These are phyloP conservation scores for Lojkania enalia DNA, from an alignment of 2,329 filamentous ascomycete species.

Conservation along the genomic window DNA sequence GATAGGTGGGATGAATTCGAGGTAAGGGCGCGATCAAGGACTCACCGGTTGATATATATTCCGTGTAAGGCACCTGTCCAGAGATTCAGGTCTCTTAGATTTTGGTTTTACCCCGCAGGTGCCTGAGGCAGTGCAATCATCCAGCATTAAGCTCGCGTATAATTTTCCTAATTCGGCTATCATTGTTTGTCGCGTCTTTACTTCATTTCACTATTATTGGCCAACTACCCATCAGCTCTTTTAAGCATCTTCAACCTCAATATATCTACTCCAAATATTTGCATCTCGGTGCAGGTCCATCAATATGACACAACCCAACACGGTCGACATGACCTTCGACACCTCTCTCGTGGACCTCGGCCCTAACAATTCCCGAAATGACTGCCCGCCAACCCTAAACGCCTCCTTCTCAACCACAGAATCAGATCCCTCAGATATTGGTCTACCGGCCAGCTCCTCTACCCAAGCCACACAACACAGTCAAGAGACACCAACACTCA, in stretches of 20 bases:
- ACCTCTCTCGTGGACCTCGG: constrained; percentile 41
- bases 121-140: too few species aligned
- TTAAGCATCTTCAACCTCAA: too few species aligned
- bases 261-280: too few species aligned
- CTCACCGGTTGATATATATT: not conserved
- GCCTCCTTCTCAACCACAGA: constrained; percentile 44
- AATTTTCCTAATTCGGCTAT: too few species aligned
- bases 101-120: too few species aligned
- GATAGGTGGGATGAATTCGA: constrained; percentile 14
- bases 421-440: constrained; percentile 31
- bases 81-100: not conserved
- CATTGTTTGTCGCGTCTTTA: too few species aligned
- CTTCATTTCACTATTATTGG: too few species aligned
- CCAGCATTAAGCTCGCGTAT: too few species aligned
- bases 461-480: constrained; percentile 5
- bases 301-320: constrained; percentile 41
- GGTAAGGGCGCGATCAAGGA: constrained; percentile 19
- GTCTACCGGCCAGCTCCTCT: constrained; percentile 11
- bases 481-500: constrained; percentile 22
- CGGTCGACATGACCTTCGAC: constrained; percentile 44
- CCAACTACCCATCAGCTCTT: too few species aligned
- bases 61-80: not conserved
- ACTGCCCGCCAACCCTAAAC: constrained; percentile 12
- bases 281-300: not conserved
- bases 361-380: not conserved